These are phyloP conservation scores for Lepidium didymum DNA, from an alignment of 345 rosid species.

Conservation along the genomic window DNA sequence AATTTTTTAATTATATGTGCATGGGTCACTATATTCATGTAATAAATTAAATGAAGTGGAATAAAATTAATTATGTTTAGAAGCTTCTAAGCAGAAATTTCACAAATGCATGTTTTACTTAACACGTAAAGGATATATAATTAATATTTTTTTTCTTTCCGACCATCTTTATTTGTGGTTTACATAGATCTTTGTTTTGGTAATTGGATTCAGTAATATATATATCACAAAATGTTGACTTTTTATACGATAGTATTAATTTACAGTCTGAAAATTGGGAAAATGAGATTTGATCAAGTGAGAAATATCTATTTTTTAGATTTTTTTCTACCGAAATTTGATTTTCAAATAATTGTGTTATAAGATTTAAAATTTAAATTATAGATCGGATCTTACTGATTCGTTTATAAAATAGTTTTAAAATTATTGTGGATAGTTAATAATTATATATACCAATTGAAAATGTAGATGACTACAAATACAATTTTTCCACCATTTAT, in stretches of 20 bases:
- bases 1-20: not conserved
- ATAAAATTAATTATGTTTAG: not conserved
- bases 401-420: not conserved
- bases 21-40: not conserved
- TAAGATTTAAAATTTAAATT: too few species aligned
- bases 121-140: too few species aligned
- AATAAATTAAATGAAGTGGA: not conserved
- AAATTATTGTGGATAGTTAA: not conserved
- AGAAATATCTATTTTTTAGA: too few species aligned
- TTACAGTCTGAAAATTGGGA: too few species aligned
- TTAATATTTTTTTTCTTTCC: not conserved
- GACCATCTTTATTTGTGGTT: not conserved
- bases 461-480: not conserved
- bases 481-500: not conserved
- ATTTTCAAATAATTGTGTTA: too few species aligned
- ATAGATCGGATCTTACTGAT: too few species aligned
- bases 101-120: not conserved
- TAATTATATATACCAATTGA: not conserved
- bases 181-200: not conserved
- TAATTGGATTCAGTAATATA: too few species aligned
- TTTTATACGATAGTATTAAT: too few species aligned
- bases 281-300: too few species aligned
- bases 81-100: constrained; percentile 11
- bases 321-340: too few species aligned
- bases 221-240: too few species aligned